These are phyloP conservation scores for Pythium oligandrum DNA, from an alignment of 352 stramenopile genomes.

Conservation along the genomic window DNA sequence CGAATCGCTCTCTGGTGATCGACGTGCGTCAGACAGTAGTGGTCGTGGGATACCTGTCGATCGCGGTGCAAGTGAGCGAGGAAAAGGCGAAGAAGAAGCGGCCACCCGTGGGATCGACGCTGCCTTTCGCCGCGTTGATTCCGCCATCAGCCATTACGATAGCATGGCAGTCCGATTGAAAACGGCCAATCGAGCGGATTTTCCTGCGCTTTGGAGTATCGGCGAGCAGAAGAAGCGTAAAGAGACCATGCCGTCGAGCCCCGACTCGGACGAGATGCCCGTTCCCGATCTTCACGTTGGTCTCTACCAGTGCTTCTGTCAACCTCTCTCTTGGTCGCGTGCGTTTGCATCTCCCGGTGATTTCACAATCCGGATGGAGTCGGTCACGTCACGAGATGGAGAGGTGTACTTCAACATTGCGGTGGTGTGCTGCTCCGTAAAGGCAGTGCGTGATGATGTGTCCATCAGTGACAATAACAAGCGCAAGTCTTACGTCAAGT, in stretches of 20 bases:
- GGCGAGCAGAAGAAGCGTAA: slow-evolving; percentile 2
- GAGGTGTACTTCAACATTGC: slow-evolving; percentile 46
- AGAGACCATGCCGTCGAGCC: slow-evolving; percentile 2
- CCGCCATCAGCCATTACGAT: slow-evolving; percentile 28
- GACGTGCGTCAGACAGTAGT: too few species aligned
- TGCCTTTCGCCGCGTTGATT: not conserved
- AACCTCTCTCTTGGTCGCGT: slow-evolving; percentile 60
- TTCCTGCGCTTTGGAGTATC: slow-evolving; percentile 15
- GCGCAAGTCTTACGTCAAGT: slow-evolving; percentile 66
- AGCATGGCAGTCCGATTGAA: slow-evolving; percentile 26
- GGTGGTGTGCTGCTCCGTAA: slow-evolving; percentile 53
- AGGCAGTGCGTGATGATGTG: slow-evolving; percentile 40
- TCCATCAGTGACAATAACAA: slow-evolving; percentile 26
- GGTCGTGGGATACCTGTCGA: too few species aligned
- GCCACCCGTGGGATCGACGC: too few species aligned
- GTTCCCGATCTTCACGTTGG: slow-evolving; percentile 64
- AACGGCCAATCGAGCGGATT: slow-evolving; percentile 15
- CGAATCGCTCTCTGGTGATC: too few species aligned
- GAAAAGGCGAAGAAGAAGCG: too few species aligned
- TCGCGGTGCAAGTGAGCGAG: too few species aligned
- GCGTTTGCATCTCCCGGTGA: slow-evolving; percentile 69
- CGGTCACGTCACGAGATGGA: slow-evolving; percentile 31
- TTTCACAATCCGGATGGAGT: slow-evolving; percentile 70
- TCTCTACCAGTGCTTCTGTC: slow-evolving; percentile 62
- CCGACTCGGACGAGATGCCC: slow-evolving; percentile 42